Base-by-base conservation (phyloP, 176 grass and related monocot species). In the Thinopyrum elongatum region DNA sequence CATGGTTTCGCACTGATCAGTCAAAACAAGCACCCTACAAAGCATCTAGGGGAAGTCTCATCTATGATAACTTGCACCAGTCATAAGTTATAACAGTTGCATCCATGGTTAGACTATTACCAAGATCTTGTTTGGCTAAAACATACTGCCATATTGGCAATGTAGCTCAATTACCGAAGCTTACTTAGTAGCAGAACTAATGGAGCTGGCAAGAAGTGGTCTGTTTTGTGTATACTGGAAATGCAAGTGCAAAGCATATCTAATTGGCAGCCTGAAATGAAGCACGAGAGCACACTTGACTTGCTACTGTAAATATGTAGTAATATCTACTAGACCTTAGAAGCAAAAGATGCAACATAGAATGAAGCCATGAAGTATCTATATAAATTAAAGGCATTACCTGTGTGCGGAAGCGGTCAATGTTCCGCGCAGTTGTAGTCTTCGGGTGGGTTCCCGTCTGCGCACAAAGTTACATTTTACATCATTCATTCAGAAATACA, bases 361-460 rank as follows among this genome's bases (percentile, higher is more conserved):
- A 4, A 42, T 25, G 25, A n/a, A 49, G 67, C 49, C 36, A 58
- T 36, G 11, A 36, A 65, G 76, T 69, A 76, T 59, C 19, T 69
- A 76, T 33, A 55, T 11, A 15, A 27, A 76, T 5, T 28, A 21
- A 30, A 2, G 23, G 26, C 10, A 53, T 78, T 90, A 98, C 96
- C 93, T 98, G 96, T 15, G 84, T 46, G 27, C 88, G 86, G 87
- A 99, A 99, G 25, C 88, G 86, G 22, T 91, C 71, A 74, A 98
- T 93, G 86, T 98, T 98, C 33, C 59, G 65, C 25, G 90, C 88
- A 44, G 96, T 98, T 36, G 94, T 98, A 76, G 95, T 74, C 84
- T 89, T 98, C 6, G 96, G 96, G 88, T 98, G 96, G 34, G 93
- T 95, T 77, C 97, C 97, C 14, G 97, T 98, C 97, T 98, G 92